Evolutionary conservation across 75 land plant species (phyloP).

Genomic region (Picea sitchensis): DNA sequence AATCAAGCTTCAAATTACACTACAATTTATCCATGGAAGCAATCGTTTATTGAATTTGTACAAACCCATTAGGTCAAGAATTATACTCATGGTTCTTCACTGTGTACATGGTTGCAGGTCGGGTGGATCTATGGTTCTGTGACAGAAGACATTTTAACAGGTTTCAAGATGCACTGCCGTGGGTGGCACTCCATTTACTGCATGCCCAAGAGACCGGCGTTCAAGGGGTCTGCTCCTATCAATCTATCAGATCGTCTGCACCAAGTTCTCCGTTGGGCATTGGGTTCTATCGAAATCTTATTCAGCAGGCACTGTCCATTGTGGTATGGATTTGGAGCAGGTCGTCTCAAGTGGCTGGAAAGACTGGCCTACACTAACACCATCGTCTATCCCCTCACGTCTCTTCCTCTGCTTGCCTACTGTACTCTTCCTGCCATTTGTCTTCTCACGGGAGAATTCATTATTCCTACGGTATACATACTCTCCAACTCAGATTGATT

Average conservation of each 20-base stretch:
- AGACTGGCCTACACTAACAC: constrained; percentile 77
- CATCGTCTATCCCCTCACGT: constrained; percentile 70
- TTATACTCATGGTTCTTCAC: no score
- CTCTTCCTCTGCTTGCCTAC: constrained; percentile 72
- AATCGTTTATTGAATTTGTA: no score
- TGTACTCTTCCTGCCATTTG: constrained; percentile 73
- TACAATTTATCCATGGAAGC: no score
- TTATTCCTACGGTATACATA: constrained; percentile 64
- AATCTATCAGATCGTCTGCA: constrained; percentile 67
- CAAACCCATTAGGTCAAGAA: no score
- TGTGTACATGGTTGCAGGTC: constrained; percentile 30
- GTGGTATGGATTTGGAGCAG: constrained; percentile 75
- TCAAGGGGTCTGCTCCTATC: constrained; percentile 78
- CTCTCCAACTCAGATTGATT: not conserved
- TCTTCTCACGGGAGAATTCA: constrained; percentile 78
- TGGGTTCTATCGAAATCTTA: constrained; percentile 75
- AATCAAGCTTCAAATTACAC: no score
- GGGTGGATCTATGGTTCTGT: constrained; percentile 84
- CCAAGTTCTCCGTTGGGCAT: constrained; percentile 75
- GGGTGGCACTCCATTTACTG: constrained; percentile 77
- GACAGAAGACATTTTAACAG: constrained; percentile 69
- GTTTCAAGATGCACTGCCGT: constrained; percentile 74
- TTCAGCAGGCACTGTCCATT: constrained; percentile 76
- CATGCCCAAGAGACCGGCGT: constrained; percentile 71
- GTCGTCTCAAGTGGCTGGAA: constrained; percentile 74